Conservation (phyloP, 805 yeast genomes). For the Zygosaccharomyces lentus region DNA sequence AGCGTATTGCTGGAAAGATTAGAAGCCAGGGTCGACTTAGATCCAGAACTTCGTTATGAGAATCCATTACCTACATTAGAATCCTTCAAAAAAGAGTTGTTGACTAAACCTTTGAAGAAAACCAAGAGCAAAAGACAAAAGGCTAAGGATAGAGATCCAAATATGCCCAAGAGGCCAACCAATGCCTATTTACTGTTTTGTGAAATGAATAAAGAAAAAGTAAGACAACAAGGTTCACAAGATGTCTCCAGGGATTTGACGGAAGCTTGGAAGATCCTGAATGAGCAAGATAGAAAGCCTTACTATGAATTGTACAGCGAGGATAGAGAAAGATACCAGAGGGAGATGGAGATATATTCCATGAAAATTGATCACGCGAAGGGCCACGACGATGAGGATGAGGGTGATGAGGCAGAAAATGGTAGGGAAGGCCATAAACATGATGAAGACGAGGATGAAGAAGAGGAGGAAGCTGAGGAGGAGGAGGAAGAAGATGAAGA, state of each 20-base stretch:
- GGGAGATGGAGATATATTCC: conserved; percentile 58
- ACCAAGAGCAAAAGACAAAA: conserved; percentile 31
- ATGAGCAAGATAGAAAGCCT: conserved; percentile 64
- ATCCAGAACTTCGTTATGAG: conserved; percentile 30
- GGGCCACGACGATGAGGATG: conserved; percentile 22
- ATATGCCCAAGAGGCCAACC: conserved; percentile 82
- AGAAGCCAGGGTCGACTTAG: conserved; percentile 49
- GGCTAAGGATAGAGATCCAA: conserved; percentile 65
- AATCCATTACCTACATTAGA: conserved; percentile 32
- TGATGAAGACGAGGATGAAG: conserved; percentile 29
- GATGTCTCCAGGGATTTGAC: conserved; percentile 78
- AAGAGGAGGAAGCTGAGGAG: conserved; percentile 24
- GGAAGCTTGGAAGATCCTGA: conserved; percentile 78
- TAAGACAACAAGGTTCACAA: conserved; percentile 52
- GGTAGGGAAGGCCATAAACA: conserved; percentile 9
- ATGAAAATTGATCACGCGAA: conserved; percentile 19
- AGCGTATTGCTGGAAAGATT: conserved; percentile 73
- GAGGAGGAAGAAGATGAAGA: conserved; percentile 30
- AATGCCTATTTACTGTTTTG: conserved; percentile 87
- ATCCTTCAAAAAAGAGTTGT: conserved; percentile 26
- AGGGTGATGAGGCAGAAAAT: conserved; percentile 14
- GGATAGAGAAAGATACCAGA: conserved; percentile 69
- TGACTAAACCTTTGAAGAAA: conserved; percentile 23
- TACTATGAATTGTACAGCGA: conserved; percentile 72
- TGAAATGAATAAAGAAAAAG: conserved; percentile 74